Evolutionary conservation across 2,329 filamentous ascomycete genomes (phyloP), one percentile per base, ranked within the genome.

Genomic region (Trichoderma harzianum): DNA sequence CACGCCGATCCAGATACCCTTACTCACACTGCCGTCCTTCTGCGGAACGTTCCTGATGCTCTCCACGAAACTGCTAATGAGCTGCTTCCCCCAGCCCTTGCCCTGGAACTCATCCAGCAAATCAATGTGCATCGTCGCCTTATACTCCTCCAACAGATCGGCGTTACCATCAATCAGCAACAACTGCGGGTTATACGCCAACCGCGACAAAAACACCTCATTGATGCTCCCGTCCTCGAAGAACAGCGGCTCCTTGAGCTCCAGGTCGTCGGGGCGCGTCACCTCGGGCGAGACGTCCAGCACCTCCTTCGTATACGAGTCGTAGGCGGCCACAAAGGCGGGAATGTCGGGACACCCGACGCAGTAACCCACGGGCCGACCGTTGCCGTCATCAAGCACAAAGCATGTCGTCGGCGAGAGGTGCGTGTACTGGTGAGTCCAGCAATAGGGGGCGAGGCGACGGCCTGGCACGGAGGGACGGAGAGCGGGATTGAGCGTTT

Each of bases 121-220:
- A 73, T 87, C 83, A 66, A 87, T 84, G 77, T 87, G 85, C 84
- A 87, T 81, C 71, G 84, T 86, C 5, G 81, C 84, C 72, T 80
- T 76, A 74, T 81, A 84, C 64, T 74, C 71, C 18, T 76, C 78
- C 60, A 84, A 72, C 64, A 78, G 43, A 58, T 79, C 80, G 72
- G 76, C 78, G 72, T 81, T 82, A 43, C 78, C 81, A 57, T 80
- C 76, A 7, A 79, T 68, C 8, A 86, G 77, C 68, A 86, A 76
- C 80, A 82, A 81, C 63, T 77, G 74, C 36, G 82, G 76, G 64
- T 81, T 82, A 74, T 83, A 84, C 39, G 84, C 83, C 73, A 79
- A 75, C 79, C 86, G 84, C 64, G 79, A 77, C 47, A 87, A 76
- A 47, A 78, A 78, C 24, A 73, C 73, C 69, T 75, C 76, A 69